Evolutionary conservation across 306 rosid genomes (phyloP), one percentile per base, ranked within the genome.

Genomic region (Inga oerstediana): DNA sequence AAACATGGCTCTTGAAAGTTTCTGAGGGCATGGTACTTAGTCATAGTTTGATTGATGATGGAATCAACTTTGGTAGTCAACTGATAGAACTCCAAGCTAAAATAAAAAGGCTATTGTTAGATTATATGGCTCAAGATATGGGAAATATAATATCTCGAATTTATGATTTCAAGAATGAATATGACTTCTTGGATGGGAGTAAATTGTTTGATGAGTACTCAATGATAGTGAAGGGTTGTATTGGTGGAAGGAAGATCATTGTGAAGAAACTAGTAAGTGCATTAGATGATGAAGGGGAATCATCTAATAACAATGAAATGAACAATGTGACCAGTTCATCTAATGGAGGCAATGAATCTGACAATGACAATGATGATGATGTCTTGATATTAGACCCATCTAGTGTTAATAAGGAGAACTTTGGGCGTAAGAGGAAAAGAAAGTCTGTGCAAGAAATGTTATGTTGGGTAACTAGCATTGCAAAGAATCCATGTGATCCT

Each of bases 401-500:
- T 5, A 66, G 2, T 66, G 72, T 66, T 34, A 66, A 66, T 15
- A 66, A 34, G 44, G 45, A 35, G 44, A 66, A 35, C 72, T 66
- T 34, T 66, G 72, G 72, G 20, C 6, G 45, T 4, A 86, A 86
- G 89, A 86, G 86, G 76, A 89, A 81, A 87, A 46, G 85, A 8
- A 90, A 90, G 61, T 81, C 88, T 35, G 7, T 85, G 20, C 45
- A 45, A 59, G 88, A 82, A 64, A 52, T 92, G 84, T 35, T 91
- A 58, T 72, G 66, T 41, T 93, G 98, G 98, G 66, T 93, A 67
- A 79, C 75, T 4, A 20, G 22, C 24, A 67, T 65, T 41, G 98
- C 98, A 2, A 85, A 64, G 73, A 81, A 92, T 79, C 96, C 98
- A 56, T 81, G 84, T 77, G 91, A 85, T 87, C 90, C 91, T 43